Percentiles rank a stretch among this genome's conserved stretches.
Evolutionary conservation across 2,329 filamentous ascomycete genomes (phyloP).

Genomic region (Pestalotiopsis sp.): DNA sequence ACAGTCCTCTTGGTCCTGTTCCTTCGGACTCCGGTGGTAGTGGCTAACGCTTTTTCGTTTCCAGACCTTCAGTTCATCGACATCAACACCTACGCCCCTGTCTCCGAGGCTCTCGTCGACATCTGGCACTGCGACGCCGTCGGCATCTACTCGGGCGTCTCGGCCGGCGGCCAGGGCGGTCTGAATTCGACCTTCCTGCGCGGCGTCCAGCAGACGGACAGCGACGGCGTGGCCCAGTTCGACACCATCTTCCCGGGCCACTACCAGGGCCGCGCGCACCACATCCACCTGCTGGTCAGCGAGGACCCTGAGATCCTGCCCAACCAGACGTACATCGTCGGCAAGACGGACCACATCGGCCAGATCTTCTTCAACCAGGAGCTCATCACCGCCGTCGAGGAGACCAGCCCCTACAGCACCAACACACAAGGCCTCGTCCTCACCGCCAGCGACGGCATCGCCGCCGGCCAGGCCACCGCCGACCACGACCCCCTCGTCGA

Average conservation of each 20-base stretch:
- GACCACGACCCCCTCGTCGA: slow-evolving; percentile 57
- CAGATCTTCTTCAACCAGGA: slow-evolving; percentile 63
- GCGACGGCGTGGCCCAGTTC: slow-evolving; percentile 48
- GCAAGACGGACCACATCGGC: slow-evolving; percentile 57
- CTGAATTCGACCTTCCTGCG: slow-evolving; percentile 46
- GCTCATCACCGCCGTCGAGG: slow-evolving; percentile 50
- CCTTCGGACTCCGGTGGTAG: neutral
- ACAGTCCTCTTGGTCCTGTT: too few species aligned
- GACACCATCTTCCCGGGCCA: slow-evolving; percentile 47
- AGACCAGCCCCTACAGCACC: slow-evolving; percentile 41
- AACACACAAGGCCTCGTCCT: slow-evolving; percentile 44
- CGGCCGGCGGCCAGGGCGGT: slow-evolving; percentile 28
- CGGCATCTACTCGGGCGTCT: slow-evolving; percentile 38
- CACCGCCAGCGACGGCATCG: slow-evolving; percentile 53
- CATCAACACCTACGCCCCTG: slow-evolving; percentile 33
- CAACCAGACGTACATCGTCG: slow-evolving; percentile 50
- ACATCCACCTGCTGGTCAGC: slow-evolving; percentile 39
- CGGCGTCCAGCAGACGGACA: slow-evolving; percentile 47
- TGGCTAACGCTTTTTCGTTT: neutral
- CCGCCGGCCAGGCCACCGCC: slow-evolving; percentile 46
- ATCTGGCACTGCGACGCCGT: slow-evolving; percentile 41
- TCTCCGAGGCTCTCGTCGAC: slow-evolving; percentile 36
- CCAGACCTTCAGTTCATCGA: slow-evolving; percentile 39
- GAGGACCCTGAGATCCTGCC: slow-evolving; percentile 33
- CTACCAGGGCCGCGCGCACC: slow-evolving; percentile 39